A percentile compares a stretch with the other conserved stretches of the same genome.
Conservation (phyloP, 805 yeast genomes). For the Tetrapisispora taiwanensis region DNA sequence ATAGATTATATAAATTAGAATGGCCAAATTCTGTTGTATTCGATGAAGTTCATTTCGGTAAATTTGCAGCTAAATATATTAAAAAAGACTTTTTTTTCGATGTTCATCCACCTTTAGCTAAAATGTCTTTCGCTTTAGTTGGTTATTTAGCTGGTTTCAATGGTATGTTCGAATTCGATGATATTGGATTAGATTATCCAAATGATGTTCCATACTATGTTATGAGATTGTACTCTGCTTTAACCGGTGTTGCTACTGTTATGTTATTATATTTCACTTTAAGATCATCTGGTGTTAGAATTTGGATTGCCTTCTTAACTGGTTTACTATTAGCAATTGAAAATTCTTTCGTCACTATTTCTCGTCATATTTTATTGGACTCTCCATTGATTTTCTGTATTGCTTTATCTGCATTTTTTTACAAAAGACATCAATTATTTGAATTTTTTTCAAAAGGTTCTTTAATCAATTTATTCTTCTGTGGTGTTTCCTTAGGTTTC, state of each 20-base stretch:
- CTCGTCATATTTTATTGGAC: constrained; percentile 66
- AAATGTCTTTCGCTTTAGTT: constrained; percentile 65
- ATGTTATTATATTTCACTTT: constrained; percentile 56
- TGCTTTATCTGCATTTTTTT: constrained; percentile 57
- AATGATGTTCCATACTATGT: constrained; percentile 46
- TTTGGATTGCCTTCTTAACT: constrained; percentile 49
- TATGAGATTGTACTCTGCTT: constrained; percentile 64
- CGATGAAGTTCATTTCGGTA: constrained; percentile 93
- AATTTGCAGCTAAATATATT: constrained; percentile 81
- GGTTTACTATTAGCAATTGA: constrained; percentile 50
- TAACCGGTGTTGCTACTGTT: constrained; percentile 59
- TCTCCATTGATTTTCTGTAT: constrained; percentile 70
- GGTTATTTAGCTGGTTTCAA: constrained; percentile 58
- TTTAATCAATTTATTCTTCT: constrained; percentile 49
- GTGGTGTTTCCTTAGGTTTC: constrained; percentile 62
- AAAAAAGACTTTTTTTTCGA: constrained; percentile 58
- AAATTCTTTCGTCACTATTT: constrained; percentile 58
- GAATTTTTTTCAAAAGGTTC: constrained; percentile 50
- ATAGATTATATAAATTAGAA: constrained; percentile 53
- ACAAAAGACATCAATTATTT: constrained; percentile 55
- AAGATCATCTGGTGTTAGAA: constrained; percentile 61
- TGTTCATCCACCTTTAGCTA: constrained; percentile 72
- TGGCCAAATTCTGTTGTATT: constrained; percentile 77
- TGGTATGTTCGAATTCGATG: constrained; percentile 58
- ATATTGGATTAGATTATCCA: constrained; percentile 59